Conservation (phyloP, 1,139 yeast species). For the Pichia terricola region DNA sequence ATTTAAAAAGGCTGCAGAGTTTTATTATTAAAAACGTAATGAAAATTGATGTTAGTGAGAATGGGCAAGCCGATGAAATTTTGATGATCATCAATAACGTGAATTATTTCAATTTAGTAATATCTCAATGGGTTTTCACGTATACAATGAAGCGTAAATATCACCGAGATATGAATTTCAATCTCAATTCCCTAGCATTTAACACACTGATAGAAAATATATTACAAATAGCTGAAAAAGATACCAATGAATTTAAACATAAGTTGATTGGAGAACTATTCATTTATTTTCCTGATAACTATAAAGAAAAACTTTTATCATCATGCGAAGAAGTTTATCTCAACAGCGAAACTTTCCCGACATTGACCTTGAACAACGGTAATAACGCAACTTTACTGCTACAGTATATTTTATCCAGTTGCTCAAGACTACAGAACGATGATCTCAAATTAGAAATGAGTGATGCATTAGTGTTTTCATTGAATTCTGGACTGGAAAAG, state of each 20-base stretch:
- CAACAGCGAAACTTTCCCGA: slow-evolving; percentile 37
- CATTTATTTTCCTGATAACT: slow-evolving; percentile 24
- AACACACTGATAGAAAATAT: slow-evolving; percentile 4
- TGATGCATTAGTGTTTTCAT: slow-evolving; percentile 26
- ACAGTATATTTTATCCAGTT: slow-evolving; percentile 21
- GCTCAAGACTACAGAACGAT: slow-evolving; percentile 18
- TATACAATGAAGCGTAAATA: slow-evolving; percentile 16
- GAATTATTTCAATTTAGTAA: slow-evolving; percentile 46
- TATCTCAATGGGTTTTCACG: slow-evolving; percentile 40
- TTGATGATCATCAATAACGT: slow-evolving; percentile 15
- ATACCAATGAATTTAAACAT: slow-evolving; percentile 1
- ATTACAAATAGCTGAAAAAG: background rate
- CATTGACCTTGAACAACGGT: slow-evolving; percentile 9
- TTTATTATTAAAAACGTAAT: slow-evolving; percentile 8
- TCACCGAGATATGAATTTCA: slow-evolving; percentile 2
- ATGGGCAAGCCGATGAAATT: background rate
- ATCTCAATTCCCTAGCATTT: slow-evolving; percentile 4
- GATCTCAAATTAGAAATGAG: slow-evolving; percentile 15
- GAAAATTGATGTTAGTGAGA: background rate
- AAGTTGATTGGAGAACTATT: slow-evolving; percentile 30
- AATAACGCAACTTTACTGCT: slow-evolving; percentile 17
- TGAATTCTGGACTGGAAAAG: slow-evolving; percentile 25
- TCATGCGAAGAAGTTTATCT: slow-evolving; percentile 36
- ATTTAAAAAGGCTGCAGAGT: slow-evolving; percentile 1
- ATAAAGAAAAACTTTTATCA: slow-evolving; percentile 28